Conservation (phyloP, 2,329 filamentous ascomycete genomes). For the Diaporthe velutina region DNA sequence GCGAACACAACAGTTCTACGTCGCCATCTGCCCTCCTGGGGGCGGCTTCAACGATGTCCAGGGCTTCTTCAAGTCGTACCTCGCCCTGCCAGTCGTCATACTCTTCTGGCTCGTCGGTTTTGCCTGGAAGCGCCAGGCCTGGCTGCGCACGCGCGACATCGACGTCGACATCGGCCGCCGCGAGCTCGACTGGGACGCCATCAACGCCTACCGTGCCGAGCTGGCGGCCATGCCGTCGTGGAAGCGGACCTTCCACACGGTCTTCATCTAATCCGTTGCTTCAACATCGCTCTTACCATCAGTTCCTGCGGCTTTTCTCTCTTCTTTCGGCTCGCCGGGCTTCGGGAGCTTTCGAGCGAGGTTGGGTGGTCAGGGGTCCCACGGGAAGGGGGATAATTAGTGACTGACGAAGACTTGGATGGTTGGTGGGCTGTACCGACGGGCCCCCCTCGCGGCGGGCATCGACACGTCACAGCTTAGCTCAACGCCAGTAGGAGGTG, state of each 20-base stretch:
- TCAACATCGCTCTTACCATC: neutral
- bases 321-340: neutral
- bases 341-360: too few relatives aligned
- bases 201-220: constrained; percentile 61
- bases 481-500: neutral
- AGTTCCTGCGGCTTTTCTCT: neutral
- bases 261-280: constrained; percentile 46
- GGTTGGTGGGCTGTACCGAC: neutral
- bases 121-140: constrained; percentile 73
- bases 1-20: constrained; percentile 37
- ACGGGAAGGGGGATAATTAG: neutral
- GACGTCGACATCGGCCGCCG: constrained; percentile 76
- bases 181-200: constrained; percentile 72
- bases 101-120: constrained; percentile 68
- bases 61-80: constrained; percentile 67
- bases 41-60: constrained; percentile 52
- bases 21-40: constrained; percentile 53
- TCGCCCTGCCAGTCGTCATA: constrained; percentile 67
- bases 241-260: constrained; percentile 49
- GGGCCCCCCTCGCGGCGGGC: neutral
- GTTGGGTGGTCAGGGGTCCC: neutral
- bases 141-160: constrained; percentile 70
- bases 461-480: neutral
- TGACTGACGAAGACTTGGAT: neutral
- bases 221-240: constrained; percentile 61